Evolutionary conservation across 1,284 basidiomycete genomes (phyloP).

Genomic region (Cutaneotrichosporon daszewskae): DNA sequence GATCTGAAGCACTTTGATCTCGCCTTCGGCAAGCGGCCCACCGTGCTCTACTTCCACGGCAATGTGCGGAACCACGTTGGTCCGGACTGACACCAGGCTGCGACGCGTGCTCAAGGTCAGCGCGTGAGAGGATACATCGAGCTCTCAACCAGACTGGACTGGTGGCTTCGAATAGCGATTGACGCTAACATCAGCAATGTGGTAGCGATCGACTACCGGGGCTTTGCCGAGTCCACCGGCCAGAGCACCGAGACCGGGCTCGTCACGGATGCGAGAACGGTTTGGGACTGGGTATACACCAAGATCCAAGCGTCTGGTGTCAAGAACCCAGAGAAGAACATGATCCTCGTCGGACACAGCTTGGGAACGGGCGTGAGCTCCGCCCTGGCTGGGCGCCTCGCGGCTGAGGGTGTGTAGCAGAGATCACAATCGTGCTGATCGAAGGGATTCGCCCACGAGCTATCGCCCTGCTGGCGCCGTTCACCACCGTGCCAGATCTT

Average conservation of each 20-base stretch:
- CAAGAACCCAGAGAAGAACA: slow-evolving; percentile 5
- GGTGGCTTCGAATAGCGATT: slow-evolving; percentile 11
- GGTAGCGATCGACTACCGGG: slow-evolving; percentile 82
- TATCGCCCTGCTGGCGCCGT: slow-evolving; percentile 39
- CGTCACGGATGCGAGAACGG: slow-evolving; percentile 66
- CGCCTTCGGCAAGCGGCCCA: slow-evolving; percentile 62
- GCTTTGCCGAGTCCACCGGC: slow-evolving; percentile 81
- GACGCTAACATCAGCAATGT: slow-evolving; percentile 56
- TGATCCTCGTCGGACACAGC: slow-evolving; percentile 63
- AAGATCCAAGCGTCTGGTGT: slow-evolving; percentile 10
- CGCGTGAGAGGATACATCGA: slow-evolving; percentile 4
- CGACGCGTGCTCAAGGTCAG: slow-evolving; percentile 11
- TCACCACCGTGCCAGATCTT: slow-evolving; percentile 37
- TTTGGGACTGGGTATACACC: slow-evolving; percentile 67
- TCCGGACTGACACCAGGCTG: slow-evolving; percentile 9
- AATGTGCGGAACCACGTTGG: slow-evolving; percentile 52
- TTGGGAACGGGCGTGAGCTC: slow-evolving; percentile 79
- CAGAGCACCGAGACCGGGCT: slow-evolving; percentile 70
- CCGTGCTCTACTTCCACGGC: slow-evolving; percentile 83
- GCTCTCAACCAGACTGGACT: slow-evolving; percentile 18
- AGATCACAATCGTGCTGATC: neutral
- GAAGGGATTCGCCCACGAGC: slow-evolving; percentile 33
- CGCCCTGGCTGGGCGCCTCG: slow-evolving; percentile 32
- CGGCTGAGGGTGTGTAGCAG: slow-evolving; percentile 29
- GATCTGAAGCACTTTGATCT: slow-evolving; percentile 33